Evolutionary conservation across 2,329 filamentous ascomycete genomes (phyloP).

Genomic region (Rhynchosporium secalis): DNA sequence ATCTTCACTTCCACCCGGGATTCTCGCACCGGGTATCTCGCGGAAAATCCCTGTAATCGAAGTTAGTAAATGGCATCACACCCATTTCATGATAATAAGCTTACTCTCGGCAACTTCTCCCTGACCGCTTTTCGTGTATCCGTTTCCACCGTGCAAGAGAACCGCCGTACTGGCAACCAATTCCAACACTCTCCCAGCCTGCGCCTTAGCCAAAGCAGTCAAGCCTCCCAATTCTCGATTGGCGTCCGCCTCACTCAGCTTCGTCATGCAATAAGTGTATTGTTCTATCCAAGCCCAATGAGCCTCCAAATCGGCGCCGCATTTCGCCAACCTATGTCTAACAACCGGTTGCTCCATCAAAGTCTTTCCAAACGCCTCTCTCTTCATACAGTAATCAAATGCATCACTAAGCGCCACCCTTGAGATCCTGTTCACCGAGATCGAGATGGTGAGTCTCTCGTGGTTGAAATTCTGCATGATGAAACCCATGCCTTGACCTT

Average conservation of each 20-base stretch:
- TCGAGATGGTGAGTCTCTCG: slow-evolving; percentile 67
- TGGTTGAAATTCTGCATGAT: slow-evolving; percentile 82
- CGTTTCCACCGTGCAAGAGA: slow-evolving; percentile 72
- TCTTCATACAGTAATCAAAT: slow-evolving; percentile 63
- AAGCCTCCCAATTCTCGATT: slow-evolving; percentile 68
- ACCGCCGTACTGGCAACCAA: slow-evolving; percentile 70
- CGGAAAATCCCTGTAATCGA: slow-evolving; percentile 54
- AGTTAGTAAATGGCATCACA: background rate
- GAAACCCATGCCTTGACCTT: slow-evolving; percentile 72
- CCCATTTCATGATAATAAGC: slow-evolving; percentile 37
- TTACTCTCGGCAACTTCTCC: slow-evolving; percentile 70
- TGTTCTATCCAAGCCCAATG: slow-evolving; percentile 73
- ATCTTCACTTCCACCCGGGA: slow-evolving; percentile 71
- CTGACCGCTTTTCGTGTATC: slow-evolving; percentile 67
- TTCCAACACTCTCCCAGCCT: slow-evolving; percentile 69
- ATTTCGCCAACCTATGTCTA: slow-evolving; percentile 69
- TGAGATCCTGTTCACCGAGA: slow-evolving; percentile 62
- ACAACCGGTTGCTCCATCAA: slow-evolving; percentile 76
- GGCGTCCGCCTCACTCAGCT: slow-evolving; percentile 58
- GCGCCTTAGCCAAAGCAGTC: slow-evolving; percentile 71
- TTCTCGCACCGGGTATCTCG: slow-evolving; percentile 61
- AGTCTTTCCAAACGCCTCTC: slow-evolving; percentile 67
- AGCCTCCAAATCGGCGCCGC: slow-evolving; percentile 65
- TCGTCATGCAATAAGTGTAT: slow-evolving; percentile 67
- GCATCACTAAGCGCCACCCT: slow-evolving; percentile 60